Percentiles rank a stretch among this genome's conserved stretches.
These are phyloP conservation scores for Colletotrichum lindemuthianum DNA, from an alignment of 2,329 filamentous ascomycete genomes.

Conservation along the genomic window DNA sequence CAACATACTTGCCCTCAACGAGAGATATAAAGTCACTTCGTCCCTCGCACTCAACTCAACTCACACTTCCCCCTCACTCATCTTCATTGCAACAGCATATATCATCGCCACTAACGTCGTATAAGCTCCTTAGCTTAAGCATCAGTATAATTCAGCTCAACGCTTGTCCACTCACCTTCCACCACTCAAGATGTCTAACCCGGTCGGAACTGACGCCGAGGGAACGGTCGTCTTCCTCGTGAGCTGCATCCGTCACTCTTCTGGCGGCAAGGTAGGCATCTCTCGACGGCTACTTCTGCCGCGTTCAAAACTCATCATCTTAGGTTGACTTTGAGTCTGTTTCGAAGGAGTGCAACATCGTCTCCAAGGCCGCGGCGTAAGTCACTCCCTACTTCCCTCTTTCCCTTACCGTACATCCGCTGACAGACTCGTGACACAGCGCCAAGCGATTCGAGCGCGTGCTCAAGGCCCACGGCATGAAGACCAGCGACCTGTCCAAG, in stretches of 20 bases:
- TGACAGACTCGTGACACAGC: conserved; percentile 48
- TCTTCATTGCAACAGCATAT: too few relatives aligned
- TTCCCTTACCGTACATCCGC: background rate
- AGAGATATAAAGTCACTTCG: too few relatives aligned
- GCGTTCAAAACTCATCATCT: conserved; percentile 31
- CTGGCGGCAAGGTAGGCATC: conserved; percentile 64
- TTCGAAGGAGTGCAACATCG: conserved; percentile 70
- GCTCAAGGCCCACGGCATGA: conserved; percentile 67
- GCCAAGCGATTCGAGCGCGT: conserved; percentile 76
- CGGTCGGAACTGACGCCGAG: conserved; percentile 52
- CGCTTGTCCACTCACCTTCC: too few relatives aligned
- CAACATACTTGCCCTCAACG: too few relatives aligned
- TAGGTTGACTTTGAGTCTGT: conserved; percentile 74
- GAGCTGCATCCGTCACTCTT: conserved; percentile 70
- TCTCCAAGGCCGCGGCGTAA: conserved; percentile 76
- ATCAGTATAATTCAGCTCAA: too few relatives aligned
- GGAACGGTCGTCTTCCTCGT: conserved; percentile 73
- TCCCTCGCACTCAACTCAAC: too few relatives aligned
- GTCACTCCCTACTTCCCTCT: conserved; percentile 44
- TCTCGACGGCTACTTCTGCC: background rate
- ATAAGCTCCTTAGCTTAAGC: too few relatives aligned
- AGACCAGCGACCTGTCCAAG: conserved; percentile 34
- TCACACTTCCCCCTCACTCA: too few relatives aligned
- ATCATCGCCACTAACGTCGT: too few relatives aligned
- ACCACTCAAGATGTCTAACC: conserved; percentile 31